Percentiles rank a stretch among this genome's conserved stretches.
phyloP scores from a whole-genome alignment of 2,329 filamentous ascomycete genomes.

The Scleromitrula shiraiana region DNA sequence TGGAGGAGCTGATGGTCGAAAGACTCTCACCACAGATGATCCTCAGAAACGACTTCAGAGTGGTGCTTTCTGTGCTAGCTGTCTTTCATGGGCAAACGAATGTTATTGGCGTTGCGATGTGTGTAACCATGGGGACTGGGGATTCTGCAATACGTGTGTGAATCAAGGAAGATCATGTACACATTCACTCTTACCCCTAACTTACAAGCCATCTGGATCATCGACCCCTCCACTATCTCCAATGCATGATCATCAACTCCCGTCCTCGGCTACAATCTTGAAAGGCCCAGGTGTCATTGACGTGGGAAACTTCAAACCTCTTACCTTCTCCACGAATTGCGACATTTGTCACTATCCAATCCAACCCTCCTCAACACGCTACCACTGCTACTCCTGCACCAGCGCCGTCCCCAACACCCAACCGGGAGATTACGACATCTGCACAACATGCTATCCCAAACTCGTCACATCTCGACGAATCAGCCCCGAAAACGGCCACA shows the following conservation, averaged over 20 bases:
- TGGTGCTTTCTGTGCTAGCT: conserved; percentile 78
- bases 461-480: conserved; percentile 58
- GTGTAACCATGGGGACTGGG: conserved; percentile 93
- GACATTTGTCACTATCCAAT: conserved; percentile 72
- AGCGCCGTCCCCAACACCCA: conserved; percentile 41
- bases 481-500: conserved; percentile 64
- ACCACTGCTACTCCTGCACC: conserved; percentile 73
- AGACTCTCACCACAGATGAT: conserved; percentile 57
- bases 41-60: conserved; percentile 61
- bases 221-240: conserved; percentile 32
- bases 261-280: conserved; percentile 39
- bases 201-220: conserved; percentile 43
- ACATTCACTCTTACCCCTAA: conserved; percentile 71
- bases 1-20: conserved; percentile 46
- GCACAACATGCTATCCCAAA: conserved; percentile 65
- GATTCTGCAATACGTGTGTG: conserved; percentile 83
- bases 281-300: conserved; percentile 39
- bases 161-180: conserved; percentile 75
- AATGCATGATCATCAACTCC: conserved; percentile 37
- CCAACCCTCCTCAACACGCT: conserved; percentile 58
- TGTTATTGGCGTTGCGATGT: conserved; percentile 84
- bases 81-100: conserved; percentile 63
- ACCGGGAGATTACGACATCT: conserved; percentile 80
- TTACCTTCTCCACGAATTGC: conserved; percentile 68
- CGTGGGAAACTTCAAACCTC: conserved; percentile 50